Conservation (phyloP, 257 asterid genomes). For the Solanum sitiens region DNA sequence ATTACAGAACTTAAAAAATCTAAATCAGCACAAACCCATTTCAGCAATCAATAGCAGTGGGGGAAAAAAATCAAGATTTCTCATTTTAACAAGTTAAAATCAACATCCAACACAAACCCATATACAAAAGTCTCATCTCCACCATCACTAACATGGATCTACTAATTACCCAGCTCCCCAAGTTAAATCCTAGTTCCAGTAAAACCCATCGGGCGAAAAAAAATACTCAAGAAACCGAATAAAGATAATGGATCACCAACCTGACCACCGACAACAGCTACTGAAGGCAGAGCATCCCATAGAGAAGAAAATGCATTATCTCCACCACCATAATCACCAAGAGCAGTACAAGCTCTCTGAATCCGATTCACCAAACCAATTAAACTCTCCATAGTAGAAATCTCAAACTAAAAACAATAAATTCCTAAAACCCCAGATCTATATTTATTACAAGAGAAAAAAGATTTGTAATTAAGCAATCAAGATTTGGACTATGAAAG, state of each 20-base stretch:
- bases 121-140: neutral
- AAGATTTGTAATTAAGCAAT: neutral
- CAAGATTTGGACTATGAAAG: neutral
- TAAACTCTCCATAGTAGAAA: constrained; percentile 75
- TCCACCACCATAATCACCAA: constrained; percentile 86
- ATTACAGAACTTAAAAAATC: neutral
- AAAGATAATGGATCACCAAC: constrained; percentile 7
- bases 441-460: neutral
- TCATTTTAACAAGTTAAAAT: neutral
- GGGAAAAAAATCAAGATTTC: neutral
- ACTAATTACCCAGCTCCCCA: neutral
- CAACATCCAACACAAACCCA: neutral
- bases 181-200: neutral
- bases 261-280: constrained; percentile 98
- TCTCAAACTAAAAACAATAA: neutral
- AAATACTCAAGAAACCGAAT: neutral
- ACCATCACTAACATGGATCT: neutral
- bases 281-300: constrained; percentile 96
- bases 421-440: neutral
- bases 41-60: neutral
- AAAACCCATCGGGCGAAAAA: neutral
- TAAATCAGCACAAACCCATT: neutral
- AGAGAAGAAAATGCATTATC: constrained; percentile 80
- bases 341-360: constrained; percentile 85
- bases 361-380: constrained; percentile 86